Percentiles rank a stretch among this genome's conserved stretches.
Conservation (phyloP, 441 rosid genomes). For the Geranium incanum region DNA sequence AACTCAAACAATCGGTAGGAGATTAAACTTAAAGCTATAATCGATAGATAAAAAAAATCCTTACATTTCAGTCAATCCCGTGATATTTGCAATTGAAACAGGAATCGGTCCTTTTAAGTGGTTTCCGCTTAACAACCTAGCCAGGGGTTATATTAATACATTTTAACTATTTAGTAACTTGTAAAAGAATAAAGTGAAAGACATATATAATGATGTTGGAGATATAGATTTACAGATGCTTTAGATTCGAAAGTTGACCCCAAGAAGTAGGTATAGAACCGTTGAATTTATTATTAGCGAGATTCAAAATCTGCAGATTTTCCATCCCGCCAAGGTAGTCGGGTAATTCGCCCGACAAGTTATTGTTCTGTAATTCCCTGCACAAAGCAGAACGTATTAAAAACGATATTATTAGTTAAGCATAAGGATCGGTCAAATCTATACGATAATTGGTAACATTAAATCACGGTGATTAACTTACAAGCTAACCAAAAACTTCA, state of each 20-base stretch:
- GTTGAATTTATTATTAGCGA: slow-evolving; percentile 65
- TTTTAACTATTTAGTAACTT: slow-evolving; percentile 1
- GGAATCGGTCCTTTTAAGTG: slow-evolving; percentile 21
- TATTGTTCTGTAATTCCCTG: slow-evolving; percentile 86
- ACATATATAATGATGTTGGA: neutral
- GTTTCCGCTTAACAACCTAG: slow-evolving; percentile 19
- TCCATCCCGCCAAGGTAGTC: slow-evolving; percentile 58
- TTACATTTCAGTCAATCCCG: slow-evolving; percentile 18
- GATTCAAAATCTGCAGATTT: slow-evolving; percentile 54
- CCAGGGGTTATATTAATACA: slow-evolving; percentile 1
- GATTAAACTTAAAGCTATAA: neutral
- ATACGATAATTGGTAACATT: neutral
- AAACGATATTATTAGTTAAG: neutral
- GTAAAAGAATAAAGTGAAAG: neutral
- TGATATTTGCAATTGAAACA: slow-evolving; percentile 15
- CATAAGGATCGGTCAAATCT: neutral
- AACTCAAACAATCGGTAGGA: slow-evolving; percentile 4
- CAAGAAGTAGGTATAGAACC: slow-evolving; percentile 68
- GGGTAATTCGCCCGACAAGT: slow-evolving; percentile 58
- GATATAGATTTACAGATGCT: slow-evolving; percentile 47
- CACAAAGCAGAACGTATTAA: slow-evolving; percentile 20
- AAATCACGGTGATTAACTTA: slow-evolving; percentile 32
- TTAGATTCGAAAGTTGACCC: slow-evolving; percentile 61
- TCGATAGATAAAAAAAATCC: neutral
- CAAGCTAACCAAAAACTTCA: slow-evolving; percentile 66